Evolutionary conservation across 2,329 filamentous ascomycete species (phyloP).

Genomic region (Botrytis cinerea): DNA sequence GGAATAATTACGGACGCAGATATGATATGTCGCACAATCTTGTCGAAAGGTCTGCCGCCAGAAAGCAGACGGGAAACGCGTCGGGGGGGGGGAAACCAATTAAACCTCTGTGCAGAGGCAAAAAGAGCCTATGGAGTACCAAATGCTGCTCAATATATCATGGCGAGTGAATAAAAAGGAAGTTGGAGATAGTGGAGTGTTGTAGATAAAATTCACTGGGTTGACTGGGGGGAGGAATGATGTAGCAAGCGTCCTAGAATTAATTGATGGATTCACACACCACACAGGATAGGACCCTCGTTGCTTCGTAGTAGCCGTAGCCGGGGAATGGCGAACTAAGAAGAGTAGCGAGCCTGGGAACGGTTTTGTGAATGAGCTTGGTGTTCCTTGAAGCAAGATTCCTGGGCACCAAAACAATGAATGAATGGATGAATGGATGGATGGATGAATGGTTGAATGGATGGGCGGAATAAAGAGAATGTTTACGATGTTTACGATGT

Average conservation of each 20-base stretch:
- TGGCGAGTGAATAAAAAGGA: slow-evolving; percentile 26
- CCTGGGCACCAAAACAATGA: neutral
- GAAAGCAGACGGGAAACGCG: slow-evolving; percentile 28
- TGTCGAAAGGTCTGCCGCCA: slow-evolving; percentile 19
- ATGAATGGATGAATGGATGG: neutral
- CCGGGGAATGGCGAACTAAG: neutral
- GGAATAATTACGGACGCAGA: slow-evolving; percentile 14
- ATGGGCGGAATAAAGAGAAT: neutral
- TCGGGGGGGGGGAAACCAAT: slow-evolving; percentile 27
- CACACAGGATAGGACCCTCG: neutral
- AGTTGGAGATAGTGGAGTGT: slow-evolving; percentile 9
- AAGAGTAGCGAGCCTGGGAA: slow-evolving; percentile 8
- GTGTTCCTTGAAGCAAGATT: neutral
- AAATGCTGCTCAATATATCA: slow-evolving; percentile 39
- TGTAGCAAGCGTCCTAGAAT: neutral
- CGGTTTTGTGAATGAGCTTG: neutral
- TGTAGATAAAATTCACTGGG: slow-evolving; percentile 14
- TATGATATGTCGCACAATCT: slow-evolving; percentile 19
- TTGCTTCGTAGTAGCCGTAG: neutral
- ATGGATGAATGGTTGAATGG: neutral
- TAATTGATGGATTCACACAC: slow-evolving; percentile 5
- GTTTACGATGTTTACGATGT: neutral
- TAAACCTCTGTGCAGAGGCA: slow-evolving; percentile 37
- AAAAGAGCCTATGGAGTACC: slow-evolving; percentile 35
- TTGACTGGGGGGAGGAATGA: neutral